phyloP scores from a whole-genome alignment of 805 yeast species.

The Yamadazyma philogaea region DNA sequence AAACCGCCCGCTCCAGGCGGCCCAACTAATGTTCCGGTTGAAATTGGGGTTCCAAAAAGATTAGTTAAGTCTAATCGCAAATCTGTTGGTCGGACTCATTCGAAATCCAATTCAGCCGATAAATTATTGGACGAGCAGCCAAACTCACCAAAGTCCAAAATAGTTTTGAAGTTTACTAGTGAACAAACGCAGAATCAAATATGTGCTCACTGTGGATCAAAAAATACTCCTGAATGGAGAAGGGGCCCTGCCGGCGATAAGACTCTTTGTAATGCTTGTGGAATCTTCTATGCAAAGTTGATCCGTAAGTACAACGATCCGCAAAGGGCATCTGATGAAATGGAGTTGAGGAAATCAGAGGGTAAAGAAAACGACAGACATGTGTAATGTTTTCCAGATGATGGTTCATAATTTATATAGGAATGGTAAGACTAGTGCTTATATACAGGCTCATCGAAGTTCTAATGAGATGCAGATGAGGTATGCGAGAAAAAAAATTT shows the following conservation, averaged over 20 bases:
- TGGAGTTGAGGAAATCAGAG: slow-evolving; percentile 21
- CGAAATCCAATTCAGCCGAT: neutral
- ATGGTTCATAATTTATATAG: neutral
- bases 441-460: slow-evolving; percentile 10
- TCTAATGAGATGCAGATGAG: slow-evolving; percentile 7
- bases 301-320: slow-evolving; percentile 45
- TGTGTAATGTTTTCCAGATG: slow-evolving; percentile 1
- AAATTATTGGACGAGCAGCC: neutral
- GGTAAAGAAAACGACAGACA: slow-evolving; percentile 20
- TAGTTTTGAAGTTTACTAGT: neutral
- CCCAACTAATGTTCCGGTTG: neutral
- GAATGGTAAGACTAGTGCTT: neutral
- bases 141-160: neutral
- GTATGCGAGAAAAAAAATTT: slow-evolving; percentile 3
- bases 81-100: neutral
- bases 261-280: slow-evolving; percentile 91
- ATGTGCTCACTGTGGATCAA: slow-evolving; percentile 63
- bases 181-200: neutral
- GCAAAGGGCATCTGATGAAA: slow-evolving; percentile 35
- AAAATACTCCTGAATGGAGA: slow-evolving; percentile 90
- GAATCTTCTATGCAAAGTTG: slow-evolving; percentile 67
- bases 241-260: slow-evolving; percentile 81
- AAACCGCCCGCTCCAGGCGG: neutral
- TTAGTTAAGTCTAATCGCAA: neutral
- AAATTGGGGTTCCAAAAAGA: neutral